Base-by-base conservation (phyloP, 768 basidiomycete genomes). In the Leccinellum rugosiceps region DNA sequence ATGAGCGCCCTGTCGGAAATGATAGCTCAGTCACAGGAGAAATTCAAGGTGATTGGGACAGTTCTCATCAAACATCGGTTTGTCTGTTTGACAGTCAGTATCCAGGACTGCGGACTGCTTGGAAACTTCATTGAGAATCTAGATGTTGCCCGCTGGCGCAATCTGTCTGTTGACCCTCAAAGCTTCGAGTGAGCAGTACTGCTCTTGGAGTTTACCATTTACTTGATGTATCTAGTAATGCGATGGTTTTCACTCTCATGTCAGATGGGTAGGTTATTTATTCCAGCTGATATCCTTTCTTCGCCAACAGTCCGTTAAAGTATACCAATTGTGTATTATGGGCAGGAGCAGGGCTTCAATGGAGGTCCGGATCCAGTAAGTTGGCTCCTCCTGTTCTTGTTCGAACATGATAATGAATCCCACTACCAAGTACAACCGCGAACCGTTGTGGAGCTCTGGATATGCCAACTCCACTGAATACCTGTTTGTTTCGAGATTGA, bases 91-190 rank as follows among this genome's bases (percentile, higher is more conserved):
- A 64, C 52, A 28, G 31, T 35, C 38, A n/a, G 23, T 26, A 48
- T 34, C 14, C 47, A 69, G 69, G 70, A 70, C 45, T 47, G 52
- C 17, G 57, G 66, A 21, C 55, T 74, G 14, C 80, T 91, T 3
- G 90, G 90, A 1, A 90, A 88, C 64, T 92, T 92, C 73, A 69
- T 92, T 32, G 89, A 90, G 72, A 90, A 91, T 68, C 88, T 90
- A 60, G 88, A 91, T 66, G 56, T 88, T 11, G 82, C 87, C 8
- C 83, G 90, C 52, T 92, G 88, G 87, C 79, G 81, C 49, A 88
- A 86, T 69, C 50, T 80, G 13, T 86, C 87, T 2, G 83, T 87
- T 17, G 90, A 92, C 63, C 82, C 83, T 4, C 88, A 90, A 68
- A 84, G 78, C 68, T 74, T 88, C 60, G 85, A 83, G 85, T 85